Base-by-base conservation (phyloP, 2,329 filamentous ascomycete genomes). In the Ceratocystis huliohia region DNA sequence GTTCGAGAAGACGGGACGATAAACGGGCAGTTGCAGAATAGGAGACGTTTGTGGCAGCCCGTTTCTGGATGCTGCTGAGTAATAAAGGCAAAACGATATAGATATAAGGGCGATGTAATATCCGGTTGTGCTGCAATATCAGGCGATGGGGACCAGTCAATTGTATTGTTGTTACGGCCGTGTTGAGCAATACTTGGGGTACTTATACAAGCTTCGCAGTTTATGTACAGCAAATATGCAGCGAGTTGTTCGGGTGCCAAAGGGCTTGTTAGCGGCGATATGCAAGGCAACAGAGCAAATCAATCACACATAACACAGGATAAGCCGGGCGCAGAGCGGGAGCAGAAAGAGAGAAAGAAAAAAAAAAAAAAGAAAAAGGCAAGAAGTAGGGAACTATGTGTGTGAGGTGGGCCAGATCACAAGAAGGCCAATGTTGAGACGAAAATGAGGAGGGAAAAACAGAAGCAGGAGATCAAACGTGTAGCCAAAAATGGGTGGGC, bases 361-460 rank as follows among this genome's bases (percentile, higher is more conserved):
- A 10, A 48, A 20, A 20, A 6, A 20, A 0, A 20, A 3, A 0
- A 8, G 3, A 20, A 6, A 13, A 20, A 22, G 20, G 48, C 7
- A 22, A 22, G 48, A 22, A 53, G 13, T 53, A 41, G 13, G 37
- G 10, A 41, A 41, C 3, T 15, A 41, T 41, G 37, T 53, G 20
- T 53, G 48, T 4, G 20, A 53, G 48, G 13, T 22, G 48, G 22
- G 48, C n/a, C 48, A 22, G 48, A 53, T 53, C 48, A 53, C 48
- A 53, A 20, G n/a, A 53, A 20, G 48, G 25, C 53, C 53, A 57
- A 57, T 57, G 28, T 57, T 57, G 53, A 30, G 53, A 57, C 53
- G n/a, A 62, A 62, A 62, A 45, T 15, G 20, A n/a, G 22, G 45
- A 45, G 15, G 44, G 7, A 41, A 61, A 28, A 61, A 37, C 53